Conservation (phyloP, 768 basidiomycete species). For the Sarcodon aspratus region DNA sequence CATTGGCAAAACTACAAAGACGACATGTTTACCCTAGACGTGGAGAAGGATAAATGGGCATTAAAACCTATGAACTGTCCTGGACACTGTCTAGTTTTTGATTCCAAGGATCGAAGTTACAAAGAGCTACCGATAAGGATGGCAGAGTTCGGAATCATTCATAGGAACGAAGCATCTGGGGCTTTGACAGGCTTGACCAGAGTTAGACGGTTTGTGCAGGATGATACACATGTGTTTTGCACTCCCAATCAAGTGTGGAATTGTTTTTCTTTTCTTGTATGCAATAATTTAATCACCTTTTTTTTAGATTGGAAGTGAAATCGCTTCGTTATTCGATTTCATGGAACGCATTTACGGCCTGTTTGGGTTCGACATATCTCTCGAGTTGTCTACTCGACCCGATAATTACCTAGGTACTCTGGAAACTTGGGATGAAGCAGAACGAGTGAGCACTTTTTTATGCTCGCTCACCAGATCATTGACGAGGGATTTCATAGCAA, state of each 20-base stretch:
- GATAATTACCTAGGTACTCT: constrained; percentile 87
- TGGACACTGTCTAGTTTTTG: constrained; percentile 93
- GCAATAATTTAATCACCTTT: background rate
- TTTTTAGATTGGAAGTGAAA: constrained; percentile 73
- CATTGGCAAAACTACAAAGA: constrained; percentile 98
- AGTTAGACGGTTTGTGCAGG: constrained; percentile 92
- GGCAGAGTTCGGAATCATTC: constrained; percentile 97
- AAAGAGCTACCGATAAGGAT: constrained; percentile 93
- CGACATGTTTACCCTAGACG: constrained; percentile 90
- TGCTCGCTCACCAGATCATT: background rate
- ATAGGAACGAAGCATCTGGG: constrained; percentile 93
- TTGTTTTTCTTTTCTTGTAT: background rate
- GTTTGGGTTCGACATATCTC: constrained; percentile 90
- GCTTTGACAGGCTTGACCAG: constrained; percentile 88
- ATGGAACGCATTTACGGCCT: constrained; percentile 88
- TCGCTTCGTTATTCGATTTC: constrained; percentile 84
- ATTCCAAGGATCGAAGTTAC: constrained; percentile 86
- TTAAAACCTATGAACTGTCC: constrained; percentile 99
- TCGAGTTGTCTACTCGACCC: constrained; percentile 92
- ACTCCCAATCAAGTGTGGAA: constrained; percentile 72
- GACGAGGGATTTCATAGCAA: constrained; percentile 39
- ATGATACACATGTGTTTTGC: constrained; percentile 98
- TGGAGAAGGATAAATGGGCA: constrained; percentile 94
- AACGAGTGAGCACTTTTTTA: constrained; percentile 38
- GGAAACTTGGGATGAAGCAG: constrained; percentile 86